phyloP scores from a whole-genome alignment of 345 rosid species.

The Cardamine occulta region DNA sequence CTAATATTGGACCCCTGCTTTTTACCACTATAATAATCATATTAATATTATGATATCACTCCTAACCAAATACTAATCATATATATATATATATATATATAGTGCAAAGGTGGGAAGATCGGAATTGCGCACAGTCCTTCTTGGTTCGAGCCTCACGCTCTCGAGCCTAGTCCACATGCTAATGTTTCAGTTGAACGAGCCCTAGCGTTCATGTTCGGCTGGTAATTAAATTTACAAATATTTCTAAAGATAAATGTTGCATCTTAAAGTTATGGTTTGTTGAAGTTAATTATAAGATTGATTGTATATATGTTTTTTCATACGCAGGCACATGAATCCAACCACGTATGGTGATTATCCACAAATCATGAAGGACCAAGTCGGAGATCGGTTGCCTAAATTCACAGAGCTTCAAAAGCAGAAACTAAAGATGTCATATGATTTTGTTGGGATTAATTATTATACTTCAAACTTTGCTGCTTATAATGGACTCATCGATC shows the following conservation, averaged over 20 bases:
- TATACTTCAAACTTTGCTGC: conserved; percentile 14
- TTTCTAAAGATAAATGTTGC: neutral
- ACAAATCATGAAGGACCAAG: conserved; percentile 35
- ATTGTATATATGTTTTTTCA: neutral
- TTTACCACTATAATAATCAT: neutral
- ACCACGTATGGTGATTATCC: conserved; percentile 36
- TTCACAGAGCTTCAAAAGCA: conserved; percentile 26
- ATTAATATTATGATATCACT: neutral
- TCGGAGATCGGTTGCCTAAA: conserved; percentile 32
- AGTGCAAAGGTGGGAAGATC: conserved; percentile 32
- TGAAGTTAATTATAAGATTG: neutral
- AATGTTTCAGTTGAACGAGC: conserved; percentile 22
- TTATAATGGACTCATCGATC: conserved; percentile 23
- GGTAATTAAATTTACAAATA: conserved; percentile 17
- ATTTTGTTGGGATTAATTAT: conserved; percentile 39
- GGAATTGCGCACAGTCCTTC: conserved; percentile 33
- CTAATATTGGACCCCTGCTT: neutral
- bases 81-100: neutral
- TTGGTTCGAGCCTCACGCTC: conserved; percentile 37
- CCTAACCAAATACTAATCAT: neutral
- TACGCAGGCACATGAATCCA: conserved; percentile 34
- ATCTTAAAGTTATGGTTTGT: neutral
- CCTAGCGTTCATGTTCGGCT: conserved; percentile 35
- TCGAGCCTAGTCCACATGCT: conserved; percentile 24
- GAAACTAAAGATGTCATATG: conserved; percentile 27